phyloP scores from a whole-genome alignment of 345 rosid species.

The Bretschneidera sinensis region DNA sequence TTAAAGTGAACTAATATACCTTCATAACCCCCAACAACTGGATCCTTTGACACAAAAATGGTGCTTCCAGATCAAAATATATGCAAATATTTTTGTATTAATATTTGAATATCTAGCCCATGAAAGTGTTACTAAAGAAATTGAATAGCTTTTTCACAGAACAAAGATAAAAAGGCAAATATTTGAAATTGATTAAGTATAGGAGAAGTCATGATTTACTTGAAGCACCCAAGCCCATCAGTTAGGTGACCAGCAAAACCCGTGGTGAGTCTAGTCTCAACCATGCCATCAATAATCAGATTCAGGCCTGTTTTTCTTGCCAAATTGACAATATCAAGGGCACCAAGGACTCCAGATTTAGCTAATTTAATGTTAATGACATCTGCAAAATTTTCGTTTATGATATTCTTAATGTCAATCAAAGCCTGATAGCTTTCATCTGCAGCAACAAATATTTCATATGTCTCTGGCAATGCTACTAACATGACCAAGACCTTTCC shows the following conservation, averaged over 20 bases:
- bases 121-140: background rate
- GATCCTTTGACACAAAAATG: conserved; percentile 17
- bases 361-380: conserved; percentile 16
- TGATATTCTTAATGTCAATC: conserved; percentile 6
- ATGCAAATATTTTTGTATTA: background rate
- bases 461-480: conserved; percentile 13
- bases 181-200: too few relatives aligned
- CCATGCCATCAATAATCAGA: conserved; percentile 13
- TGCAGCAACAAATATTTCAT: conserved; percentile 15
- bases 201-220: conserved; percentile 10
- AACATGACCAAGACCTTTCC: conserved; percentile 17
- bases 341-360: conserved; percentile 16
- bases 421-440: conserved; percentile 13
- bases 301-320: conserved; percentile 3
- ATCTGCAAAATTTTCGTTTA: conserved; percentile 13
- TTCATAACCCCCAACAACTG: conserved; percentile 20
- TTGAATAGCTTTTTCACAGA: too few relatives aligned
- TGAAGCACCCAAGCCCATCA: conserved; percentile 15
- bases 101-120: background rate
- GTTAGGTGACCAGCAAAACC: conserved; percentile 21
- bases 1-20: conserved; percentile 1
- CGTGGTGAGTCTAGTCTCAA: conserved; percentile 17
- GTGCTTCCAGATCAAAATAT: conserved; percentile 11
- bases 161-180: background rate
- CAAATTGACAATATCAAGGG: conserved; percentile 12